Evolutionary conservation across 768 basidiomycete species (phyloP), one percentile per base, ranked within the genome.

Genomic region (Stropharia rugosoannulata): DNA sequence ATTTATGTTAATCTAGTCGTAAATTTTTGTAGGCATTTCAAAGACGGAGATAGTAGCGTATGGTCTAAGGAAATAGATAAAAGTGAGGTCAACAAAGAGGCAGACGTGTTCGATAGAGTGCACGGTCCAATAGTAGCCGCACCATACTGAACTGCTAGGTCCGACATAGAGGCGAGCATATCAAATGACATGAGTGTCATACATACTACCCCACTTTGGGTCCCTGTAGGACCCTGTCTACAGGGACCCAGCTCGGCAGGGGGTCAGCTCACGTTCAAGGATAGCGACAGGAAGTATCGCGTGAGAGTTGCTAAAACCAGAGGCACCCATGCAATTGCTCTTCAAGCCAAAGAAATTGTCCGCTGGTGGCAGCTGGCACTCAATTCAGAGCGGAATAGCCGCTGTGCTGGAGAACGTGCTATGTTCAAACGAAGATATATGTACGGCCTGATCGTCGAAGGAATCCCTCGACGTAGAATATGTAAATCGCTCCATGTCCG

Each of bases 391-490:
- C 44, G 39, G 59, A 37, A 15, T 22, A 7, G 18, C 16, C n/a
- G 39, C 32, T 18, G 42, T 39, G 29, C 41, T 54, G 6, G 61
- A 40, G 12, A 60, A 62, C 63, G 70, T 68, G 37, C 64, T 63
- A 38, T 77, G 75, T 56, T 85, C 83, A 55, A 83, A 83, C 0
- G 69, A 74, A 13, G 76, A 68, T 78, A 84, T 80, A 59, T 85
- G 84, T 22, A 84, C 71, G 0, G 82, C 84, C 19, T 76, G 76
- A 59, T 84, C 83, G 38, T 78, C 79, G 43, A 76, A 69, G 11
- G 75, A 76, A 0, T 82, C 83, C 1, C 82, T 84, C 2, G 84
- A 79, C 1, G 82, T 78, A 0, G 85, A 86, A 47, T 81, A 81
- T 10, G 75, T 79, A 38, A 87, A 78, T 16, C 75, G 71, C 0